These are phyloP conservation scores for Solanum dulcamara DNA, from an alignment of 257 asterid genomes.

Conservation along the genomic window DNA sequence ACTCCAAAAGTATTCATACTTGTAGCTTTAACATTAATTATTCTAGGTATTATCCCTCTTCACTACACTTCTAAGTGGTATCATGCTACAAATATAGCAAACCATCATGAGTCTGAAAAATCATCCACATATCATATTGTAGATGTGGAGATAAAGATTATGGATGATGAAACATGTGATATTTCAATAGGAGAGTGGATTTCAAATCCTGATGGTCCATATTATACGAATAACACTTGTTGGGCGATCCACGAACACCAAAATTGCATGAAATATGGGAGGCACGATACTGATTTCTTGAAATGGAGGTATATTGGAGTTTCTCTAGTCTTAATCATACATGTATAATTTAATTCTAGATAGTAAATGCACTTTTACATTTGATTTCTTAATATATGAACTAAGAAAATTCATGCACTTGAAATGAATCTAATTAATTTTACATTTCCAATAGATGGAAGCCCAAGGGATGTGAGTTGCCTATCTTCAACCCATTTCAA, in stretches of 20 bases:
- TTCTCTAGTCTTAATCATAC: no score
- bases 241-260: slow-evolving; percentile 7
- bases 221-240: slow-evolving; percentile 4
- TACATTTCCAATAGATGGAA: not conserved
- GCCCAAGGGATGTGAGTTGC: slow-evolving; percentile 4
- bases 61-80: not conserved
- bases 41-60: not conserved
- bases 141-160: not conserved
- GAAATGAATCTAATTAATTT: not conserved
- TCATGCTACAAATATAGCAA: not conserved
- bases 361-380: not conserved
- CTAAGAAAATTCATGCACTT: not conserved
- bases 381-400: not conserved
- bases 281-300: slow-evolving; percentile 1
- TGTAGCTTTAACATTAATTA: not conserved
- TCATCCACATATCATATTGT: not conserved
- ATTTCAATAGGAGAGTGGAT: not conserved
- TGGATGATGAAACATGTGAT: not conserved
- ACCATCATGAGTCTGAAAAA: not conserved
- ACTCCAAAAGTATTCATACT: not conserved
- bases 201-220: not conserved
- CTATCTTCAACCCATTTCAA: not conserved
- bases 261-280: slow-evolving; percentile 6
- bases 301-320: not conserved
- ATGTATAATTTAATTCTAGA: not conserved